phyloP scores from a whole-genome alignment of 1,284 basidiomycete species.

The Meira nashicola region DNA sequence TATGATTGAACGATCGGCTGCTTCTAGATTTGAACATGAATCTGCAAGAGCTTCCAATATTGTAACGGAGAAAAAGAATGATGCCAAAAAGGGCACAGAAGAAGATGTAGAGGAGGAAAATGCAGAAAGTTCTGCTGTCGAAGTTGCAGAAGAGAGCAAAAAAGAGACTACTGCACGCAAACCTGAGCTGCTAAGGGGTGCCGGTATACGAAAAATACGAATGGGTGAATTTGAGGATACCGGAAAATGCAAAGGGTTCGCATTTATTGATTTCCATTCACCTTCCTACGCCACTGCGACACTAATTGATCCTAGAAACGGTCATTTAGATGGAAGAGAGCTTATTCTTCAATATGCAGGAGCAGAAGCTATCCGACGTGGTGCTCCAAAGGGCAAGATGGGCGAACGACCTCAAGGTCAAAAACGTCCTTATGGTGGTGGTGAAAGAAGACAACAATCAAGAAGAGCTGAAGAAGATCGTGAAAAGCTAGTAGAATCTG shows the following conservation, averaged over 20 bases:
- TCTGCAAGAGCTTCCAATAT: not conserved
- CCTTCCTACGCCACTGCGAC: slow-evolving; percentile 73
- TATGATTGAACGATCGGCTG: slow-evolving; percentile 60
- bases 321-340: slow-evolving; percentile 73
- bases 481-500: not conserved
- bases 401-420: not conserved
- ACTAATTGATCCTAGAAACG: slow-evolving; percentile 77
- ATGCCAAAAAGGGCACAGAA: slow-evolving; percentile 26
- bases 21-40: slow-evolving; percentile 20
- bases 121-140: slow-evolving; percentile 1
- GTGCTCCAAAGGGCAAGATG: slow-evolving; percentile 24
- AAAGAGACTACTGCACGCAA: slow-evolving; percentile 1
- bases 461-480: not conserved
- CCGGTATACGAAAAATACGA: slow-evolving; percentile 79
- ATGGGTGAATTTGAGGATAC: slow-evolving; percentile 92
- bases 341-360: slow-evolving; percentile 84
- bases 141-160: not conserved
- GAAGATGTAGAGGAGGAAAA: slow-evolving; percentile 35
- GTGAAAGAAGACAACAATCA: not conserved
- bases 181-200: slow-evolving; percentile 22
- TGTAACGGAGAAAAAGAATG: not conserved
- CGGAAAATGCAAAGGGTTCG: slow-evolving; percentile 94
- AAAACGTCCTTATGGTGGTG: slow-evolving; percentile 4
- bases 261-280: slow-evolving; percentile 85
- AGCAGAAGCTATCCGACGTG: slow-evolving; percentile 66